A percentile compares a stretch with the other conserved stretches of the same genome.
phyloP scores from a whole-genome alignment of 768 basidiomycete genomes.

The Suillus discolor region DNA sequence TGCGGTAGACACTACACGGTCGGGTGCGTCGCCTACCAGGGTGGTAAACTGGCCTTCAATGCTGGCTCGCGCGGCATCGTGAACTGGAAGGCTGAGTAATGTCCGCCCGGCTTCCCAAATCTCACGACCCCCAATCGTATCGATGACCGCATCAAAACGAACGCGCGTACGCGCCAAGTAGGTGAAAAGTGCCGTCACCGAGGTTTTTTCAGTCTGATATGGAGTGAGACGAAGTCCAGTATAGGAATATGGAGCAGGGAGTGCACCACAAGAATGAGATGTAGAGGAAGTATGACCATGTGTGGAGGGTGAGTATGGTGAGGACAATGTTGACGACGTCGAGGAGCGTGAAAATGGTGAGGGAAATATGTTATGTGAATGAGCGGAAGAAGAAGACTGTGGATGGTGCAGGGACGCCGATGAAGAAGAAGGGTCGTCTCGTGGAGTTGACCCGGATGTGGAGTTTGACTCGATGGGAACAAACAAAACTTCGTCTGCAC shows the following conservation, averaged over 20 bases:
- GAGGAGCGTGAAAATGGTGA: slow-evolving; percentile 36
- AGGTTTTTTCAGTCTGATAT: slow-evolving; percentile 30
- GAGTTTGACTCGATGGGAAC: slow-evolving; percentile 35
- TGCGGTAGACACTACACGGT: slow-evolving; percentile 65
- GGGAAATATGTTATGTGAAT: slow-evolving; percentile 32
- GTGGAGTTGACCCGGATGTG: slow-evolving; percentile 22
- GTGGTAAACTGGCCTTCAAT: slow-evolving; percentile 70
- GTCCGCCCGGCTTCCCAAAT: slow-evolving; percentile 76
- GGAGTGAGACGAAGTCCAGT: slow-evolving; percentile 29
- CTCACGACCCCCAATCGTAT: slow-evolving; percentile 79
- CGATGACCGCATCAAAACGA: slow-evolving; percentile 77
- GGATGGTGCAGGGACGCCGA: slow-evolving; percentile 28
- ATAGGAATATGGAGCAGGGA: slow-evolving; percentile 33
- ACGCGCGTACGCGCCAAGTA: slow-evolving; percentile 31
- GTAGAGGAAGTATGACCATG: slow-evolving; percentile 24
- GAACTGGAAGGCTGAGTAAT: slow-evolving; percentile 47
- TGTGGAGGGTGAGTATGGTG: slow-evolving; percentile 30
- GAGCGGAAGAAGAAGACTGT: slow-evolving; percentile 25
- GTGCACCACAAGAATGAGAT: slow-evolving; percentile 26
- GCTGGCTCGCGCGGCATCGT: slow-evolving; percentile 31
- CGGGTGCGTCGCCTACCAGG: slow-evolving; percentile 70
- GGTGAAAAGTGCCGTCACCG: slow-evolving; percentile 26
- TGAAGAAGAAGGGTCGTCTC: slow-evolving; percentile 23
- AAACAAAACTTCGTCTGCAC: slow-evolving; percentile 78
- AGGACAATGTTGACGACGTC: slow-evolving; percentile 34